Evolutionary conservation across 306 rosid genomes (phyloP), one percentile per base, ranked within the genome.

Genomic region (Lathyrus tuberosus): DNA sequence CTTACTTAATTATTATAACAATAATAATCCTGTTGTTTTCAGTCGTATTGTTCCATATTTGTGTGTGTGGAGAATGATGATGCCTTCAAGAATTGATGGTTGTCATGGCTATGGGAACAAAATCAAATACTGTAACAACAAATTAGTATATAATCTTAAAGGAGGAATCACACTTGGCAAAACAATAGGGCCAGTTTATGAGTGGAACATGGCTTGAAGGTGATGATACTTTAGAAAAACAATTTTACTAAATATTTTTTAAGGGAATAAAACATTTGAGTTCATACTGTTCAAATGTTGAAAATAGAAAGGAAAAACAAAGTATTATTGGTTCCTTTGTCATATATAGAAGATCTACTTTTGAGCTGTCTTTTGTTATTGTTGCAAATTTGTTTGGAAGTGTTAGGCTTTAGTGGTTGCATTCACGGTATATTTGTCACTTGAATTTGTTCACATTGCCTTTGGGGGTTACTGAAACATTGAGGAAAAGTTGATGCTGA

Each of bases 401-500:
- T 5, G 48, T 58, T 74, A 33, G 62, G 13, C 52, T 18, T 26
- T 26, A 16, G 61, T 48, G 37, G 14, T 57, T 56, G 20, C 40
- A 35, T 40, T 69, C 24, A 11, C 35, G 8, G 44, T 57, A 3
- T 47, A 67, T 49, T 49, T 17, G 47, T 26, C 17, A 48, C 33
- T 58, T 53, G 69, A 33, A 44, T 42, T 37, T 53, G 74, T 75
- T 61, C 75, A 41, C 65, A 49, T 53, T 73, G 69, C 64, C 78
- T 71, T 70, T 38, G 24, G 60, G 15, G 15, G 64, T 37, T 37
- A 43, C 70, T 3, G 26, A 51, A 47, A 65, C 48, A 10, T 62
- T 61, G 10, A 15, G 62, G 14, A 70, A 60, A 83, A 74, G 81
- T 69, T 49, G 69, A 61, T 69, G 46, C 43, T 17, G 60, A 56